Evolutionary conservation across 352 stramenopile species (phyloP), one percentile per base, ranked within the genome.

Genomic region (Peronospora destructor): DNA sequence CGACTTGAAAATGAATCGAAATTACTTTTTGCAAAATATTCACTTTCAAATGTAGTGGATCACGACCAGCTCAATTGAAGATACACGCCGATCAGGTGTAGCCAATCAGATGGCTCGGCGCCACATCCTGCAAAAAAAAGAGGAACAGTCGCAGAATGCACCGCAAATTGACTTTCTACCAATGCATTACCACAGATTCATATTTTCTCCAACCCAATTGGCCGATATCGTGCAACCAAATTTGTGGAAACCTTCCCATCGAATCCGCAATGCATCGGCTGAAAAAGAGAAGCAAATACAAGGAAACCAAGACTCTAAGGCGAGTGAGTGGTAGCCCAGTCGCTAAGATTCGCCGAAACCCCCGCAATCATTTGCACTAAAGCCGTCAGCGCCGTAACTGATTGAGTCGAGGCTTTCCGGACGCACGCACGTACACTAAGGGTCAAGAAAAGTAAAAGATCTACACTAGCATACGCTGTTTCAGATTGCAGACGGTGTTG

Each of bases 301-400:
- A 54, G 49, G 41, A 57, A 54, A 47, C 42, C 47, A 48, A 25
- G 23, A 3, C 8, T 30, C 43, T 21, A 26, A 23, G 13, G 32
- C 39, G 14, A 43, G 32, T 38, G 42, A 51, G 43, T 56, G 55
- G 43, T 45, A 42, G 33, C 32, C 49, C 58, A 56, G 39, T 64
- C 44, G 50, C 49, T 58, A 68, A 66, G 50, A 64, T 69, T 64
- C 55, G 41, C 46, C 33, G 51, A 64, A 60, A 49, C 59, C 35
- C 48, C 52, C 39, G 23, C 49, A 28, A 32, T 53, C 52, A 46
- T 40, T 49, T 21, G 40, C 46, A 44, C 23, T 30, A 32, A 56
- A 56, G 38, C 37, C 37, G 30, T 32, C 44, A 52, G 19, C 6
- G 12, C 28, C 32, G 5, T n/a, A n/a, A 16, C 21, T 6, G 21